Percentiles rank a stretch among this genome's conserved stretches.
phyloP scores from a whole-genome alignment of 2,329 filamentous ascomycete genomes.

The Fusarium subtropicale region DNA sequence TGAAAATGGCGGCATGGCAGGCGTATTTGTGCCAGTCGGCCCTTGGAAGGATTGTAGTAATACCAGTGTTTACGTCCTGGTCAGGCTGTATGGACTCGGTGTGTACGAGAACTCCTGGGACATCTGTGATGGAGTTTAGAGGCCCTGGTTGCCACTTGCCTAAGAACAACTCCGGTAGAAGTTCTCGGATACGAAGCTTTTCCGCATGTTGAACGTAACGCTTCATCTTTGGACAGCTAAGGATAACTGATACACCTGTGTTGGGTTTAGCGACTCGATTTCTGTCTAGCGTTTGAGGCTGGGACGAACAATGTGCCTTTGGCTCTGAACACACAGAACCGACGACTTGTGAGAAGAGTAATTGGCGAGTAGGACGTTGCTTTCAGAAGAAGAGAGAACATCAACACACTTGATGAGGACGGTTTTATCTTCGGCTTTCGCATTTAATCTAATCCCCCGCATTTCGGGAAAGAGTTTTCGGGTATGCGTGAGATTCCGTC shows the following conservation, averaged over 20 bases:
- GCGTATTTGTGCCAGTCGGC: constrained; percentile 58
- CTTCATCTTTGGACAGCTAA: not conserved
- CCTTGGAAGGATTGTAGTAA: constrained; percentile 62
- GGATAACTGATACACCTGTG: not conserved
- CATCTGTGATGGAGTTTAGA: constrained; percentile 64
- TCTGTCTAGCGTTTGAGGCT: not conserved
- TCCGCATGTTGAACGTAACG: not conserved
- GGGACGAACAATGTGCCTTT: not conserved
- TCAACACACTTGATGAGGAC: not conserved
- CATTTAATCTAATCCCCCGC: constrained; percentile 10
- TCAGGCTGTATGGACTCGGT: constrained; percentile 57
- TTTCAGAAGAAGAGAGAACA: not conserved
- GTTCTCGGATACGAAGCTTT: constrained; percentile 53
- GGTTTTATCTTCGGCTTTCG: not conserved
- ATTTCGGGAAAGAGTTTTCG: constrained; percentile 12
- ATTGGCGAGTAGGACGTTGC: not conserved
- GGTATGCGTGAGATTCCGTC: constrained; percentile 4
- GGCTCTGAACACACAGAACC: accelerated
- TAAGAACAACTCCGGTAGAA: constrained; percentile 58
- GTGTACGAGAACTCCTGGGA: constrained; percentile 60
- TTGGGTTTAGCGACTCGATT: too few relatives aligned
- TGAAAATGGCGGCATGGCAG: constrained; percentile 64
- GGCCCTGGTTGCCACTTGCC: constrained; percentile 58
- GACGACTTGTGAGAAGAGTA: not conserved
- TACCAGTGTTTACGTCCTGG: constrained; percentile 59